Evolutionary conservation across 2,329 filamentous ascomycete genomes (phyloP).

Genomic region (Venturia oleaginea): DNA sequence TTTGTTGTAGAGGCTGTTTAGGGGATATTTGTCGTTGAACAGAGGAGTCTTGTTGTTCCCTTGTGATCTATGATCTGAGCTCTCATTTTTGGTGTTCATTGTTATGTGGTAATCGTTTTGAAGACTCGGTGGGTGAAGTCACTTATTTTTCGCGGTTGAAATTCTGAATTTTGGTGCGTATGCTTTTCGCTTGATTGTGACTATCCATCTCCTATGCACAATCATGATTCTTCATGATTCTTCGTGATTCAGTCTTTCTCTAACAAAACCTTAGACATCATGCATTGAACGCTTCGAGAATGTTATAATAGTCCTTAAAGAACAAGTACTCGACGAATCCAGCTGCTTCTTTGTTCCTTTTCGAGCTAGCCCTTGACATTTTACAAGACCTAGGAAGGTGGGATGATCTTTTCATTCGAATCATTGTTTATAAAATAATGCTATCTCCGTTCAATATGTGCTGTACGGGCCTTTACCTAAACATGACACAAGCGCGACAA

Average conservation of each 20-base stretch:
- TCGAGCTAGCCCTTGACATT: too few relatives aligned
- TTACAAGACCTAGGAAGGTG: too few relatives aligned
- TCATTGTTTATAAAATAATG: too few relatives aligned
- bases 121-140: neutral
- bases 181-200: neutral
- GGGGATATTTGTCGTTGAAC: neutral
- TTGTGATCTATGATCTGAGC: neutral
- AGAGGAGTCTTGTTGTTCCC: neutral
- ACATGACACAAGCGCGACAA: too few relatives aligned
- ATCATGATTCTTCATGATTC: neutral
- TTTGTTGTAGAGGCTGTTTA: neutral
- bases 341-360: too few relatives aligned
- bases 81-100: neutral
- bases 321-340: too few relatives aligned
- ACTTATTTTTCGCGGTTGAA: neutral
- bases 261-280: neutral
- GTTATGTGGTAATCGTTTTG: neutral
- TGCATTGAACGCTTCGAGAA: neutral
- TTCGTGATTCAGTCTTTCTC: neutral
- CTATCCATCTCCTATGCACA: neutral
- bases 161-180: neutral
- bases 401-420: too few relatives aligned
- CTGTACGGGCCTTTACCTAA: too few relatives aligned
- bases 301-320: neutral
- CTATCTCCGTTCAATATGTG: too few relatives aligned